Conservation (phyloP, 176 grass and related monocot genomes). For the Coix lacrymajobi region DNA sequence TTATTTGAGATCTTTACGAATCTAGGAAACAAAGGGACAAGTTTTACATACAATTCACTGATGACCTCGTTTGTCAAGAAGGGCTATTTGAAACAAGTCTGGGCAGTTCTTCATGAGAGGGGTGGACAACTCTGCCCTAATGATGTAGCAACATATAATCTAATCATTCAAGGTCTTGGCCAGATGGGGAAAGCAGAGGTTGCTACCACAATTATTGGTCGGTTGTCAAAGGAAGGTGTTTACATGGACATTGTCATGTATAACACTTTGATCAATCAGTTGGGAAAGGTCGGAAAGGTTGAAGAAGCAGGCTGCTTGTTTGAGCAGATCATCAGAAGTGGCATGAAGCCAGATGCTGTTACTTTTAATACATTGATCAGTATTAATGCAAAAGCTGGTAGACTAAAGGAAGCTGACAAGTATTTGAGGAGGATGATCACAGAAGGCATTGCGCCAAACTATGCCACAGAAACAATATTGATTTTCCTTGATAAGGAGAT, state of each 20-base stretch:
- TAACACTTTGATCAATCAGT: slow-evolving; percentile 87
- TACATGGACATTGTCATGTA: slow-evolving; percentile 96
- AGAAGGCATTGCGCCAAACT: slow-evolving; percentile 79
- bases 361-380: slow-evolving; percentile 93
- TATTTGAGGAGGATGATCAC: slow-evolving; percentile 85
- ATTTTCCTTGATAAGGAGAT: slow-evolving; percentile 82
- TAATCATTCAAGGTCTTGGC: slow-evolving; percentile 86
- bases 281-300: slow-evolving; percentile 64
- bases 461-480: slow-evolving; percentile 81
- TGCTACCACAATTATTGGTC: slow-evolving; percentile 59
- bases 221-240: slow-evolving; percentile 69
- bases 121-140: slow-evolving; percentile 60
- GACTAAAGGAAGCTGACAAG: slow-evolving; percentile 75
- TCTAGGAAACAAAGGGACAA: slow-evolving; percentile 52
- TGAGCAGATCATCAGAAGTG: slow-evolving; percentile 58
- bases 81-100: slow-evolving; percentile 80
- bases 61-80: slow-evolving; percentile 94
- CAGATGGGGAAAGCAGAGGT: slow-evolving; percentile 74
- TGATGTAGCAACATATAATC: slow-evolving; percentile 89
- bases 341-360: slow-evolving; percentile 84
- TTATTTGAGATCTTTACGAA: slow-evolving; percentile 77
- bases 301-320: slow-evolving; percentile 71
- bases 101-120: slow-evolving; percentile 80
- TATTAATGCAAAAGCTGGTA: slow-evolving; percentile 87
- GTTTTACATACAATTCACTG: slow-evolving; percentile 90